Conservation (phyloP, 805 yeast species). For the Ogataea nitratoaversa region DNA sequence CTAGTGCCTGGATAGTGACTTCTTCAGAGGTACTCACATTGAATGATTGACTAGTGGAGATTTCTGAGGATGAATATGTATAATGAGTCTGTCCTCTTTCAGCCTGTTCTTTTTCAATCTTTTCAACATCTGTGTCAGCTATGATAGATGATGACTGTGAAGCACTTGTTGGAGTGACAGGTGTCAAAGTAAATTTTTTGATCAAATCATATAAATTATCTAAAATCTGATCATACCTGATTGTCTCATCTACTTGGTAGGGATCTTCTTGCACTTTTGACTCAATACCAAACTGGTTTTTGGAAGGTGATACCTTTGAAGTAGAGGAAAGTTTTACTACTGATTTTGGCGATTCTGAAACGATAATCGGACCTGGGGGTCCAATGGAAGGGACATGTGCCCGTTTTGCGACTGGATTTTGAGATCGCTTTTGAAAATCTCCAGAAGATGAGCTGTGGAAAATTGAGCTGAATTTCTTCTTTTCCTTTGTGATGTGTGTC, state of each 20-base stretch:
- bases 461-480: conserved; percentile 2
- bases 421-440: no score
- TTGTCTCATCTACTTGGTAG: not conserved
- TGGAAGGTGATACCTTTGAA: not conserved
- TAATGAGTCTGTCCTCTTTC: no score
- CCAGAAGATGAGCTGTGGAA: conserved; percentile 1
- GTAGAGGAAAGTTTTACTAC: no score
- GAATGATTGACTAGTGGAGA: not conserved
- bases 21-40: not conserved
- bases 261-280: not conserved
- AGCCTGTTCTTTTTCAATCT: no score
- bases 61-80: not conserved
- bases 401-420: no score
- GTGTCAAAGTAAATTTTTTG: conserved; percentile 1
- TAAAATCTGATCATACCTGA: conserved; percentile 4
- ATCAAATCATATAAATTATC: conserved; percentile 3
- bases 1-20: not conserved
- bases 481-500: not conserved
- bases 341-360: no score
- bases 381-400: no score
- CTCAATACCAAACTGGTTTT: not conserved
- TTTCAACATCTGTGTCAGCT: not conserved
- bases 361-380: no score
- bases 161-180: no score
- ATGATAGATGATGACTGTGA: no score